Evolutionary conservation across 441 rosid species (phyloP).

Genomic region (Jatropha podagrica): DNA sequence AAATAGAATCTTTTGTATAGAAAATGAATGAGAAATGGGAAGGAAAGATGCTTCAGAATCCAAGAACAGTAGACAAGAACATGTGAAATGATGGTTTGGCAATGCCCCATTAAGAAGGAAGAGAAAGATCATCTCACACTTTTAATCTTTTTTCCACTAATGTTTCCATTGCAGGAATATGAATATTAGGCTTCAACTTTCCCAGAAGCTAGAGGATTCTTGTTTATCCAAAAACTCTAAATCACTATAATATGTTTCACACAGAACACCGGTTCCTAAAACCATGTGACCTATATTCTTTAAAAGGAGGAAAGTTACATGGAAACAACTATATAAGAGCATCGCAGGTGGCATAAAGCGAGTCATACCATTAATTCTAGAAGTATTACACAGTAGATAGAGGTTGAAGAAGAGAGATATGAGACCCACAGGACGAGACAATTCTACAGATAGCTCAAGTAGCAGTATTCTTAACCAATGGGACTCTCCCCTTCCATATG

Average conservation of each 20-base stretch:
- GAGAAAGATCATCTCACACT: no score
- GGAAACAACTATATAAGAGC: not conserved
- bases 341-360: not conserved
- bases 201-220: no score
- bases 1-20: not conserved
- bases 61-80: not conserved
- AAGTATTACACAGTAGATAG: not conserved
- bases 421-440: not conserved
- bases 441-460: not conserved
- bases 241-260: no score
- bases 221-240: no score
- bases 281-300: no score
- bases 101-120: not conserved
- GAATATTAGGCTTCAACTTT: no score
- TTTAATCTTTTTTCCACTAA: no score
- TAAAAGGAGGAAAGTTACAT: not conserved
- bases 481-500: conserved; percentile 26
- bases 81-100: not conserved
- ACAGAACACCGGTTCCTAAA: no score
- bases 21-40: not conserved
- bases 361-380: not conserved
- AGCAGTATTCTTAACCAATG: conserved; percentile 9
- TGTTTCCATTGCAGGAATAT: no score
- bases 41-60: not conserved
- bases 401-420: not conserved